phyloP scores from a whole-genome alignment of 2,329 filamentous ascomycete genomes.

The Venturia asperata region DNA sequence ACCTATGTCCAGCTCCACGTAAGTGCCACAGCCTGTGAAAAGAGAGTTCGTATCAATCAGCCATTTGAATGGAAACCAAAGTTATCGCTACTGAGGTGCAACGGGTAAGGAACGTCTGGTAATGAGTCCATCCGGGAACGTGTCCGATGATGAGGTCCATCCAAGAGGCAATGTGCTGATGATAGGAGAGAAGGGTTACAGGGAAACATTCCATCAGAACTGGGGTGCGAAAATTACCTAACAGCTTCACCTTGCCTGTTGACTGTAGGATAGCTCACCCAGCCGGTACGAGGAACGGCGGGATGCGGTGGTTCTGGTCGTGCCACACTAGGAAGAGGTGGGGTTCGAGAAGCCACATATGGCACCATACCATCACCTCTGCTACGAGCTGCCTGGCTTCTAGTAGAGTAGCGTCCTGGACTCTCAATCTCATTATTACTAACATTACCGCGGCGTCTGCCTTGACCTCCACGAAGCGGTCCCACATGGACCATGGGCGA shows the following conservation, averaged over 20 bases:
- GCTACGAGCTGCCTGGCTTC: neutral
- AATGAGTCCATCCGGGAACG: neutral
- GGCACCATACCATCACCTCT: neutral
- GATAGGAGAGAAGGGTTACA: neutral
- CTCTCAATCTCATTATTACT: neutral
- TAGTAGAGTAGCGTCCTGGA: neutral
- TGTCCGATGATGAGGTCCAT: conserved; percentile 2
- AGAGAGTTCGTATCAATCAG: neutral
- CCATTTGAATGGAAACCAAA: conserved; percentile 3
- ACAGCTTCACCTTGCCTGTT: conserved; percentile 9
- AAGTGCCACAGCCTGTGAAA: conserved; percentile 11
- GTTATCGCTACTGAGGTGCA: neutral
- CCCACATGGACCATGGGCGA: neutral
- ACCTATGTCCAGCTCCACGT: neutral
- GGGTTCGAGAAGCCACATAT: neutral
- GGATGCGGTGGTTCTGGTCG: neutral
- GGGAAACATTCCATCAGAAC: neutral
- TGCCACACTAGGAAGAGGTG: neutral
- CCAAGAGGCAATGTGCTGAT: neutral
- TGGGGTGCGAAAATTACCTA: conserved; percentile 1
- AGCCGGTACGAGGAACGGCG: conserved; percentile 1
- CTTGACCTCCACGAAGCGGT: conserved; percentile 7
- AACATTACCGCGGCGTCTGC: neutral
- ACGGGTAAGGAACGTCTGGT: neutral
- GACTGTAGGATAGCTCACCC: neutral